These are phyloP conservation scores for Solanum virginianum DNA, from an alignment of 257 asterid genomes.

Conservation along the genomic window DNA sequence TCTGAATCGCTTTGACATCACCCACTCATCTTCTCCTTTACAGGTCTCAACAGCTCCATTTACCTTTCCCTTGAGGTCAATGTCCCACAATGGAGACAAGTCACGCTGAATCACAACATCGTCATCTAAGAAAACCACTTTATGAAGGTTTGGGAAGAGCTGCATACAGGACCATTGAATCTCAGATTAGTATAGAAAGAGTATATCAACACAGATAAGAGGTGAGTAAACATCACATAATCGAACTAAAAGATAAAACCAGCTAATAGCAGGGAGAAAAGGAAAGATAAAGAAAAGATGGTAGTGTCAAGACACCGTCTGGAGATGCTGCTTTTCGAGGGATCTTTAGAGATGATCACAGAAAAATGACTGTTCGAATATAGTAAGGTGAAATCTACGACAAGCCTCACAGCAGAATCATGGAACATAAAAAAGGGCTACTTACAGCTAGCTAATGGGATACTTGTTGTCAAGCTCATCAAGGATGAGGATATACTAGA, in stretches of 20 bases:
- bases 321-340: neutral
- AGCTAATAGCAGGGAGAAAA: neutral
- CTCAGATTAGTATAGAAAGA: neutral
- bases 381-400: neutral
- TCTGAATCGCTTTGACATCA: conserved; percentile 15
- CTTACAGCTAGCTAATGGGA: neutral
- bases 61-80: conserved; percentile 21
- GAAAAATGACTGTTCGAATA: neutral
- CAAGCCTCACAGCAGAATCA: neutral
- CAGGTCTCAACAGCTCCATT: conserved; percentile 27
- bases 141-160: conserved; percentile 90
- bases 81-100: conserved; percentile 19
- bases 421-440: neutral
- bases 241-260: neutral
- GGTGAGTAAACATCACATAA: neutral
- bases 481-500: neutral
- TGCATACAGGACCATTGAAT: conserved; percentile 23
- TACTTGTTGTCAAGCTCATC: neutral
- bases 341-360: neutral
- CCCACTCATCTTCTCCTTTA: conserved; percentile 17
- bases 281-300: neutral
- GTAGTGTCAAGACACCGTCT: neutral
- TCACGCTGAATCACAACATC: conserved; percentile 63
- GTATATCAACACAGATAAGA: neutral
- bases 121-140: conserved; percentile 95